Evolutionary conservation across 371 early-diverging fungal species (phyloP), one percentile per base, ranked within the genome.

Genomic region (Rozella allomycis): DNA sequence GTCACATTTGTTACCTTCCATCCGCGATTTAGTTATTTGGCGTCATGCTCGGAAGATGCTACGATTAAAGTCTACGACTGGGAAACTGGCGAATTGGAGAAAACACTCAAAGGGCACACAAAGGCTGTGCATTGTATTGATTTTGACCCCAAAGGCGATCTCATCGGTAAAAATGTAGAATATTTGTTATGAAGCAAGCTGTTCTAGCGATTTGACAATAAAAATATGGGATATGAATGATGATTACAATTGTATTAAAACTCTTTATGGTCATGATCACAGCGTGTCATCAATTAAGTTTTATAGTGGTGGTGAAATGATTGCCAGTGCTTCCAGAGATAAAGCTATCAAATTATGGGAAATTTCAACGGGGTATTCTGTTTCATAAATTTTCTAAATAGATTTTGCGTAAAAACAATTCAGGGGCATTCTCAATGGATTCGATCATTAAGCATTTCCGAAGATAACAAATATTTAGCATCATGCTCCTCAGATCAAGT

Each of bases 271-370:
- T 16, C 90, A 88, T 45, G 86, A 86, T 46, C 84, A 88, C 51
- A 70, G 68, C 33, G 74, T 88, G 3, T 82, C 84, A 0, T 65
- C 72, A 6, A 73, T 86, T n/a, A 37, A 47, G 1, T 74, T 75
- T 39, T 43, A 75, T 28, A 70, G 78, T 3, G 63, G 67, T 17
- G 67, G 74, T 2, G 82, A 84, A 44, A 58, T 62, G 34, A 52
- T 88, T 12, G 69, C 74, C 1, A 79, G 81, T 3, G 75, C 80
- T 1, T 77, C 79, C 6, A 67, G 88, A 12, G 90, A 88, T 45
- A 74, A 72, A 46, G 74, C 84, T 1, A 69, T 88, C 34, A 77
- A 74, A 45, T 39, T 85, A 6, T 88, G 90, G 90, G 87, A 88
- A 36, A 46, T 77, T 10, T 38, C 73, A 11, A 67, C 77, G 17